Base-by-base conservation (phyloP, 2,329 filamentous ascomycete genomes). In the Grosmannia huntii region DNA sequence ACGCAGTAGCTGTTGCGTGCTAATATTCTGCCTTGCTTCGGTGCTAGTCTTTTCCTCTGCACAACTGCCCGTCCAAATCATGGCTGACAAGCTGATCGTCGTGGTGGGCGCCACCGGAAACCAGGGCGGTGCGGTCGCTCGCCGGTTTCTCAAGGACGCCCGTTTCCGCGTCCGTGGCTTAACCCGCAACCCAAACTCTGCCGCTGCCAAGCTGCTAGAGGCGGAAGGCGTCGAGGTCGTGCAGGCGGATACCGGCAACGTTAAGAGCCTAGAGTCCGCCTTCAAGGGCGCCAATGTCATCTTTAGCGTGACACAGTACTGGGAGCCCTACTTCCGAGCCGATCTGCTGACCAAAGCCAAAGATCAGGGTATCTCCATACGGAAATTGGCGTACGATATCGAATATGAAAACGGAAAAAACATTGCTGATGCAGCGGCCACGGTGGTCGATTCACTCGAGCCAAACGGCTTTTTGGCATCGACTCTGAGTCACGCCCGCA, bases 221-320 rank as follows among this genome's bases (percentile, higher is more conserved):
- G 65, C 62, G 0, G 65, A 68, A 5, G 77, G 77, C 5, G 72
- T 67, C 25, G 75, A 80, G 61, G 64, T 77, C 23, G 70, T 77
- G 53, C 56, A 64, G 52, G 76, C 72, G 6, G 71, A 80, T 38
- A 65, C 78, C 36, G 70, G 75, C 57, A 72, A 77, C 53, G 64
- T 68, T 3, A 61, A 62, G 1, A 69, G 69, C 14, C 69, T 80
- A 38, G 65, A 69, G 53, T 49, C 63, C 0, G 75, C 73, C 0
- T 78, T 79, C 58, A 44, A 62, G 2, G 75, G 73, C 9, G 77
- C 77, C 21, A 73, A 75, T 59, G 65, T 74, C 59, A 79, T 83
- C 60, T 83, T 82, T 67, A 71, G 72, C 60, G 75, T 80, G 55
- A 83, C 79, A 0, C 74, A 82, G 61, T 82, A 78, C 67, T 82